Conservation (phyloP, 176 grass and related monocot species). For the Zea mays region Zm-B73-REFERENCE-NAM-5.0 NC_050096.1:274695501-274696000, state of each 20-base stretch:
- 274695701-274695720: slow-evolving; percentile 99
- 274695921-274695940: slow-evolving; percentile 87
- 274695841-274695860: not conserved
- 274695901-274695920: slow-evolving; percentile 58
- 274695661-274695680: slow-evolving; percentile 96
- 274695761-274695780: not conserved
- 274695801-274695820: not conserved
- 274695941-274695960: slow-evolving; percentile 98
- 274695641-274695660: slow-evolving; percentile 98
- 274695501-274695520: slow-evolving; percentile 99
- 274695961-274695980: slow-evolving; percentile 94
- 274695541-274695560: slow-evolving; percentile 87
- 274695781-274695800: slow-evolving; percentile 4
- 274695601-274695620: slow-evolving; percentile 91
- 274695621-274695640: slow-evolving; percentile 93
- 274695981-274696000: slow-evolving; percentile 98
- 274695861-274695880: slow-evolving; percentile 9
- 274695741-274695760: not conserved
- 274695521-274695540: slow-evolving; percentile 89
- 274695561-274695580: slow-evolving; percentile 86
- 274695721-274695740: slow-evolving; percentile 48
- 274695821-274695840: not conserved
- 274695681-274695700: slow-evolving; percentile 98
- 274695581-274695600: slow-evolving; percentile 80
- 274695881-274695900: not conserved